A percentile compares a stretch with the other conserved stretches of the same genome.
phyloP scores from a whole-genome alignment of 2,329 filamentous ascomycete species.

The Pseudocercospora vitis region DNA sequence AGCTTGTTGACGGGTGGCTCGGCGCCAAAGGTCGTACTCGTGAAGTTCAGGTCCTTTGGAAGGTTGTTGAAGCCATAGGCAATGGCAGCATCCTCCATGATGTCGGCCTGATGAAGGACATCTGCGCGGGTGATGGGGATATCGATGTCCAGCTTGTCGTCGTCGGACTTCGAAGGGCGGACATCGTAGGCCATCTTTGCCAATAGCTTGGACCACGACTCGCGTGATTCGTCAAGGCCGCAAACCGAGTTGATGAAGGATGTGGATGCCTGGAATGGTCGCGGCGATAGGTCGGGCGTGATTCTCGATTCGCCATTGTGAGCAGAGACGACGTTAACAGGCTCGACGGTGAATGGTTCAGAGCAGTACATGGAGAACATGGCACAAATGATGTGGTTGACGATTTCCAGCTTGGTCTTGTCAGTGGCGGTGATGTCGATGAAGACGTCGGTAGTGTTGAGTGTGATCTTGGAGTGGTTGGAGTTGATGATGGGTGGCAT shows the following conservation, averaged over 20 bases:
- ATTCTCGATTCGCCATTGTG: constrained; percentile 83
- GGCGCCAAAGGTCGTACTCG: constrained; percentile 80
- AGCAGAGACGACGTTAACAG: constrained; percentile 84
- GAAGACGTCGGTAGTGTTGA: constrained; percentile 89
- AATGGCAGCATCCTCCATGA: constrained; percentile 98
- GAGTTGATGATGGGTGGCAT: constrained; percentile 97
- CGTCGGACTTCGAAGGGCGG: constrained; percentile 67
- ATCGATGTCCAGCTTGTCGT: constrained; percentile 70
- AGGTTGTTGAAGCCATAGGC: constrained; percentile 98
- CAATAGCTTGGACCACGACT: constrained; percentile 75
- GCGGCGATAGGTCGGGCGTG: constrained; percentile 76
- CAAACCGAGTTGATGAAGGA: constrained; percentile 94
- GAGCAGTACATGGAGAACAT: constrained; percentile 95
- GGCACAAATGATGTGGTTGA: constrained; percentile 89
- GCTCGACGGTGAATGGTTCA: constrained; percentile 89
- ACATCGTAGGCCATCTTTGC: constrained; percentile 88
- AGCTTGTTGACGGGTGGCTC: constrained; percentile 93
- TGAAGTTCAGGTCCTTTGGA: constrained; percentile 80
- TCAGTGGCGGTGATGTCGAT: constrained; percentile 97
- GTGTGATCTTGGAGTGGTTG: constrained; percentile 91
- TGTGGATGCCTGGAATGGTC: constrained; percentile 76
- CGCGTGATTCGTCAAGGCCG: constrained; percentile 72
- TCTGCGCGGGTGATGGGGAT: constrained; percentile 90
- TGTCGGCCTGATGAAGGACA: constrained; percentile 92
- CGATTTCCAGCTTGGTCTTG: constrained; percentile 92